Evolutionary conservation across 2,329 filamentous ascomycete genomes (phyloP), one percentile per base, ranked within the genome.

Genomic region (Arthrinium puccinioides): DNA sequence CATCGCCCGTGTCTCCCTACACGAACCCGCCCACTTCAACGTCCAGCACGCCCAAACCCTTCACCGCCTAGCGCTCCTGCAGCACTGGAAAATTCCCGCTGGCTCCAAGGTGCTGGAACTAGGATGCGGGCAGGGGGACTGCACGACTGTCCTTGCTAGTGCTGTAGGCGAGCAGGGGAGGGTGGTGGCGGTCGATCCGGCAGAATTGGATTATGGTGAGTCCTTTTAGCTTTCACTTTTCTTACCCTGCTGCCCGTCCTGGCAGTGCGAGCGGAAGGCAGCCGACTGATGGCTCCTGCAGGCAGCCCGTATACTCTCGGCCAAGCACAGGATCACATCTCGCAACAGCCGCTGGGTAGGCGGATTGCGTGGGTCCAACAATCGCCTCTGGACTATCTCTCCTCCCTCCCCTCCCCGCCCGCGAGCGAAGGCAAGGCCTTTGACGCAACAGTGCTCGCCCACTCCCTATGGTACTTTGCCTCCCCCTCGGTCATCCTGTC

Each of bases 291-390:
- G 16, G 33, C 31, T 41, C 25, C 33, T 32, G 16, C 31, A 40
- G 44, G 44, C 40, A 30, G 36, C 18, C 44, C 39, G 4, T 43
- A 40, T 32, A 43, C 38, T 16, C 41, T 43, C 16, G 34, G 34
- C 20, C 35, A 43, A 41, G 41, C 41, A 21, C 41, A 43, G 31
- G 21, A 15, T 25, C 41, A 43, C 33, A 43, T 43, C 26, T 45
- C 41, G 14, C 41, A 36, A 25, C 26, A 34, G 23, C 38, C 34
- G 33, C 26, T 45, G 24, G 35, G 36, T 24, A 20, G 24, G 5
- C 42, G 35, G 14, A 43, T 43, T n/a, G 24, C 36, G 13, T 38
- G 36, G 36, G 27, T 32, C 28, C 36, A 25, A 16, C 19, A 31
- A 18, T 9, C 36, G 36, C 36, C 36, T n/a, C 27, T 26, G 36